phyloP scores from a whole-genome alignment of 176 grass and related monocot genomes.

The Poa pratensis region DNA sequence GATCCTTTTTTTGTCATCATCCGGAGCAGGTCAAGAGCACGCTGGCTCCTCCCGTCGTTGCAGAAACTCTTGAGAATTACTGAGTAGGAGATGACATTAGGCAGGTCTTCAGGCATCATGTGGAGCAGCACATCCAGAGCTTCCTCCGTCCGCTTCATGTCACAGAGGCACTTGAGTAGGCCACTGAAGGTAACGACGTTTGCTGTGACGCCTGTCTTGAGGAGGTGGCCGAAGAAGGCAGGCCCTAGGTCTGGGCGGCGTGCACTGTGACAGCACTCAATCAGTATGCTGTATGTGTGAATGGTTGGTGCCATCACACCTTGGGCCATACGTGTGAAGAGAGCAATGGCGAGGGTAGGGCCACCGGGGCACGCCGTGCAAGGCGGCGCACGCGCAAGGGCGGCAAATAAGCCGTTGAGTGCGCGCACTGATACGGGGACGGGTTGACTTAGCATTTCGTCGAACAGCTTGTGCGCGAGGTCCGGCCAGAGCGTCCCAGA shows the following conservation, averaged over 20 bases:
- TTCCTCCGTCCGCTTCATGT: neutral
- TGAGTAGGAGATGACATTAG: neutral
- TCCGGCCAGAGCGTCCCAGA: neutral
- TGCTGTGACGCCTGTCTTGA: neutral
- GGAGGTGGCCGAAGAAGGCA: neutral
- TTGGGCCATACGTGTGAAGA: neutral
- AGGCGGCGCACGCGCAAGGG: neutral
- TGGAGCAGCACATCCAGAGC: neutral
- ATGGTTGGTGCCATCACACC: neutral
- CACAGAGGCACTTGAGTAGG: neutral
- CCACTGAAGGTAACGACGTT: neutral
- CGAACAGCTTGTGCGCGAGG: no score
- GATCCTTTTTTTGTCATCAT: neutral
- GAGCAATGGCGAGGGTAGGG: neutral
- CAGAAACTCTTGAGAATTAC: neutral
- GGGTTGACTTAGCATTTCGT: no score
- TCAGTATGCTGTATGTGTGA: neutral
- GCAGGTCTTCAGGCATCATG: neutral
- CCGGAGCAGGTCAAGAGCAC: neutral
- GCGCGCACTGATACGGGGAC: no score
- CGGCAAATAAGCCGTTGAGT: no score
- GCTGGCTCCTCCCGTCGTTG: neutral
- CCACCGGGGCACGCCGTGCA: neutral
- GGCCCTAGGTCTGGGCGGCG: neutral
- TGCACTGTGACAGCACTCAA: neutral